These are phyloP conservation scores for Coniella vitis DNA, from an alignment of 2,329 filamentous ascomycete species.

Conservation along the genomic window DNA sequence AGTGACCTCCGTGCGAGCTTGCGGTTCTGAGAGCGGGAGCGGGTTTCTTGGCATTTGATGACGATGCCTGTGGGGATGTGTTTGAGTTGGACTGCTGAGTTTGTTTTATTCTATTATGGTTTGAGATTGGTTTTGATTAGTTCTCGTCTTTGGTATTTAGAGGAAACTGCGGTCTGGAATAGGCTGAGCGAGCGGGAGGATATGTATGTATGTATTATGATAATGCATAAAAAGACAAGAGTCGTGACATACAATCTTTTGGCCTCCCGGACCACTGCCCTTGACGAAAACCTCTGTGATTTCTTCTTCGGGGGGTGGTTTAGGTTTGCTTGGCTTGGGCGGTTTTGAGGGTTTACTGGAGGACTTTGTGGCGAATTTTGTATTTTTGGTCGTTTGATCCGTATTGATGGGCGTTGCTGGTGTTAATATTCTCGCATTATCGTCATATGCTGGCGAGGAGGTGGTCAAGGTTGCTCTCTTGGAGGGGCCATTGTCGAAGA, in stretches of 20 bases:
- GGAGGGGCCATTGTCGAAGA: too few relatives aligned
- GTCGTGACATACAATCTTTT: slow-evolving; percentile 84
- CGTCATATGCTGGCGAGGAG: too few relatives aligned
- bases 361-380: too few relatives aligned
- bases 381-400: too few relatives aligned
- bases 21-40: slow-evolving; percentile 79
- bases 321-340: slow-evolving; percentile 42
- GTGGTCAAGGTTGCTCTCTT: too few relatives aligned
- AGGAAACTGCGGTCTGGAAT: too few relatives aligned
- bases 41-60: slow-evolving; percentile 87
- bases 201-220: too few relatives aligned
- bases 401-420: too few relatives aligned
- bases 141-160: too few relatives aligned
- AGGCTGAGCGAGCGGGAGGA: slow-evolving; percentile 2
- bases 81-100: slow-evolving; percentile 85
- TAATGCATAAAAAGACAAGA: too few relatives aligned
- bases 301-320: slow-evolving; percentile 66
- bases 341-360: slow-evolving; percentile 52
- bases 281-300: slow-evolving; percentile 83
- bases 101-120: slow-evolving; percentile 91
- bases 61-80: slow-evolving; percentile 88
- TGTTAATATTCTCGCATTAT: too few relatives aligned
- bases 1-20: slow-evolving; percentile 75
- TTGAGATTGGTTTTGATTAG: too few relatives aligned
- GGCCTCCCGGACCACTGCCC: slow-evolving; percentile 85